These are phyloP conservation scores for Castanopsis chinensis DNA, from an alignment of 306 rosid species.

Conservation along the genomic window DNA sequence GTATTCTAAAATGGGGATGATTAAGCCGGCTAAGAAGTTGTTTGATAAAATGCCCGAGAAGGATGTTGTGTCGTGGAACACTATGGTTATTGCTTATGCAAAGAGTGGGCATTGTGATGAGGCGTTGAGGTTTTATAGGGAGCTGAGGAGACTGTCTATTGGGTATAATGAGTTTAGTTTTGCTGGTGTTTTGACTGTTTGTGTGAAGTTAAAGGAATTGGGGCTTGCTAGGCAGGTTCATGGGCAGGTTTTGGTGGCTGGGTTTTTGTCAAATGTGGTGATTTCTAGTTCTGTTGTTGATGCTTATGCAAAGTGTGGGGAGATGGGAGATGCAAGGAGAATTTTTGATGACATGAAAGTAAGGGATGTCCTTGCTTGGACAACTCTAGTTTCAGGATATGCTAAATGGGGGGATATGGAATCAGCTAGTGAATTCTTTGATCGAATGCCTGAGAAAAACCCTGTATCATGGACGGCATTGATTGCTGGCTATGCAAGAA, in stretches of 20 bases:
- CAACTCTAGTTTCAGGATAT: constrained; percentile 70
- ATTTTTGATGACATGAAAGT: constrained; percentile 56
- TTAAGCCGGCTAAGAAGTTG: constrained; percentile 50
- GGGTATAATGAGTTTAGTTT: constrained; percentile 75
- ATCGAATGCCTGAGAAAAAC: constrained; percentile 68
- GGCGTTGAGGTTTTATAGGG: constrained; percentile 60
- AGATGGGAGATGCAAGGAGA: constrained; percentile 57
- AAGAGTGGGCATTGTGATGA: constrained; percentile 44
- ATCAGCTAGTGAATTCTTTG: constrained; percentile 53
- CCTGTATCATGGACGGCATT: constrained; percentile 76
- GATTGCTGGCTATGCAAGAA: constrained; percentile 67
- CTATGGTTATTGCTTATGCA: constrained; percentile 71
- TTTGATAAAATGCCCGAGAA: constrained; percentile 62
- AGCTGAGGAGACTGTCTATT: constrained; percentile 47
- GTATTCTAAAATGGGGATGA: constrained; percentile 61
- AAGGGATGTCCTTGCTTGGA: constrained; percentile 75
- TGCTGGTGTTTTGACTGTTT: constrained; percentile 68
- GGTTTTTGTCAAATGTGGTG: constrained; percentile 64
- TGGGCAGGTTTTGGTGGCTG: constrained; percentile 72
- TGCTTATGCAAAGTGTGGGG: constrained; percentile 74
- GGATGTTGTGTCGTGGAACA: constrained; percentile 81
- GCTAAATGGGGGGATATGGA: constrained; percentile 63
- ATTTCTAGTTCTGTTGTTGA: constrained; percentile 67
- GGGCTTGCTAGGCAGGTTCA: constrained; percentile 71
- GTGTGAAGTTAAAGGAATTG: constrained; percentile 56